Conservation (phyloP, 1,139 yeast genomes). For the Pichia sp. region DNA sequence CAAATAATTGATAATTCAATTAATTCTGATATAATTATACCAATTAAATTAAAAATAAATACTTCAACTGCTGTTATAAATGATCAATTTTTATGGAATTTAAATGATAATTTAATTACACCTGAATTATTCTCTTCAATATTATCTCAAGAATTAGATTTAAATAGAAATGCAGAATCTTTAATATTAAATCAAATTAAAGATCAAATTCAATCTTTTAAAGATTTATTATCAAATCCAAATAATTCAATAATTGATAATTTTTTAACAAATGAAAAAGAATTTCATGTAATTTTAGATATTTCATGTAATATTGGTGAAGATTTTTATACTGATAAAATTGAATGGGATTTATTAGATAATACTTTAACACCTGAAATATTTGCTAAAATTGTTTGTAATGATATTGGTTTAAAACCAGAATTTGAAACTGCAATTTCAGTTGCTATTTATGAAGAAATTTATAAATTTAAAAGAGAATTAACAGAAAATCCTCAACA, state of each 20-base stretch:
- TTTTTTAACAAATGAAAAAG: conserved; percentile 50
- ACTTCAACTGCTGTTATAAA: conserved; percentile 61
- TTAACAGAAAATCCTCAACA: conserved; percentile 74
- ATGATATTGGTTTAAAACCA: conserved; percentile 74
- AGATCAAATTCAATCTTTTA: conserved; percentile 72
- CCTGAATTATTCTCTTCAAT: conserved; percentile 81
- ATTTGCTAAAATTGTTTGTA: conserved; percentile 76
- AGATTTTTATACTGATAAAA: conserved; percentile 80
- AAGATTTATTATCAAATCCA: conserved; percentile 20
- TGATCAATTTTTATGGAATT: conserved; percentile 88
- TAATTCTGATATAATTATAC: conserved; percentile 49
- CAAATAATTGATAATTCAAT: conserved; percentile 18
- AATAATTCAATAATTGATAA: conserved; percentile 29
- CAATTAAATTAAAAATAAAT: conserved; percentile 72
- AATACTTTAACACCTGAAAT: conserved; percentile 69
- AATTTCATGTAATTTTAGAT: conserved; percentile 68
- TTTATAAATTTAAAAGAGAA: conserved; percentile 73
- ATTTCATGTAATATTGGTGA: conserved; percentile 79
- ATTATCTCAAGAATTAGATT: conserved; percentile 75
- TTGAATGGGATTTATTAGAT: conserved; percentile 85
- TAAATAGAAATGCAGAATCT: conserved; percentile 57
- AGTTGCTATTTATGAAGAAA: conserved; percentile 76
- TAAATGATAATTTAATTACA: conserved; percentile 68
- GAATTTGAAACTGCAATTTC: conserved; percentile 91
- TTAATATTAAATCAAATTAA: conserved; percentile 67